Base-by-base conservation (phyloP, 257 asterid genomes). In the Petunia secreta region DNA sequence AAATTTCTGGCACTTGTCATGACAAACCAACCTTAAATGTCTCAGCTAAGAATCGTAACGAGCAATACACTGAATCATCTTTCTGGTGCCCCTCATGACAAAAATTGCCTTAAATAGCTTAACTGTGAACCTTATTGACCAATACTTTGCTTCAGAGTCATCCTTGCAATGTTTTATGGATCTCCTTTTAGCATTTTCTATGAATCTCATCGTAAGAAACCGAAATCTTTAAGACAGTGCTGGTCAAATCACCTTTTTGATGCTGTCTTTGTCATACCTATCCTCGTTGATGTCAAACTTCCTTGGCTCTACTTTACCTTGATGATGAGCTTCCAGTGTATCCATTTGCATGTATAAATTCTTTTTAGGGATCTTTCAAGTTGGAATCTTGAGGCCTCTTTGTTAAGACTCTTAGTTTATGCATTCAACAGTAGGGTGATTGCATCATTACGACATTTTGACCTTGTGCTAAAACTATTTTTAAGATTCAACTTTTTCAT, bases 281-380 rank as follows among this genome's bases (percentile, higher is more conserved):
- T 50, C 36, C 77, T 50, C 36, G 1, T 52, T 52, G 57, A 52
- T 34, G 14, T 50, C 46, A 2, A 50, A 36, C 3, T 71, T 34
- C 62, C 34, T 40, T 73, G 59, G 60, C 6, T 50, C 36, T 62
- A 1, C 78, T 73, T 73, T 46, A 50, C 62, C 78, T 5, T 73
- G 62, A 50, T 73, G 78, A 50, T 6, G 78, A 50, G 62, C 62
- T 50, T 73, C 62, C 62, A 10, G 53, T 71, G 77, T 54, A 69
- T 54, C 76, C 76, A 69, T 46, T 69, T 69, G 60, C 44, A 71
- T 34, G 43, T 71, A 2, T 34, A 46, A 48, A 34, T 48, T 34
- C 34, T 34, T 71, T 48, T 48, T 5, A 48, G 25, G 60, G 34
- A 48, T 25, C 14, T 71, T 71, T 71, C 44, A 71, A 48, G 59